phyloP scores from a whole-genome alignment of 1,284 basidiomycete genomes.

The Papiliotrema laurentii region DNA sequence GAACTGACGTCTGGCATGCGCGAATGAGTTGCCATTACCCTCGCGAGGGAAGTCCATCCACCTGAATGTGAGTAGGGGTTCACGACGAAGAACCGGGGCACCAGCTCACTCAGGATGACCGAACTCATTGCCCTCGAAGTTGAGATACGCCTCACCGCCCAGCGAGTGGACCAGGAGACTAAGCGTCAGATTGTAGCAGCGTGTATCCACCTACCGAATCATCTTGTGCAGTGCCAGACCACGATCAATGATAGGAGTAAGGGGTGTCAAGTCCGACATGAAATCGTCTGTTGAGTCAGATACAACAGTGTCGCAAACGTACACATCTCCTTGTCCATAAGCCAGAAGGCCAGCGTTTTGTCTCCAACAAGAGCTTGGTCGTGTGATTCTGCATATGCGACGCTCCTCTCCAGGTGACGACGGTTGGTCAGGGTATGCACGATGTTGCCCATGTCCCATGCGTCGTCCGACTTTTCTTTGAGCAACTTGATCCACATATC shows the following conservation, averaged over 20 bases:
- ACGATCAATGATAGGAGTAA: constrained; percentile 83
- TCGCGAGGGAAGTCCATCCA: constrained; percentile 98
- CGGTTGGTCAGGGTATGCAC: constrained; percentile 87
- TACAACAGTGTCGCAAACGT: constrained; percentile 24
- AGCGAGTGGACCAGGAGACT: constrained; percentile 86
- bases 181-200: constrained; percentile 7
- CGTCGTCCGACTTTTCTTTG: constrained; percentile 82
- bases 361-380: constrained; percentile 98
- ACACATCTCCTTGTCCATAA: constrained; percentile 99
- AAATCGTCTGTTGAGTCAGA: constrained; percentile 65
- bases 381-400: constrained; percentile 94
- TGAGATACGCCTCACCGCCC: constrained; percentile 94
- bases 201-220: constrained; percentile 61
- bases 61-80: constrained; percentile 46
- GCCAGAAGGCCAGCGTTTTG: constrained; percentile 97
- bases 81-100: background rate
- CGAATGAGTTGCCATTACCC: constrained; percentile 92
- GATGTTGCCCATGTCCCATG: constrained; percentile 86
- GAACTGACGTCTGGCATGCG: constrained; percentile 93
- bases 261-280: constrained; percentile 85
- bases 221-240: constrained; percentile 94
- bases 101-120: constrained; percentile 80
- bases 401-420: constrained; percentile 80
- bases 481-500: constrained; percentile 99
- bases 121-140: constrained; percentile 98